These are phyloP conservation scores for Annona squamosa DNA, from an alignment of 164 flowering plant species.

Conservation along the genomic window DNA sequence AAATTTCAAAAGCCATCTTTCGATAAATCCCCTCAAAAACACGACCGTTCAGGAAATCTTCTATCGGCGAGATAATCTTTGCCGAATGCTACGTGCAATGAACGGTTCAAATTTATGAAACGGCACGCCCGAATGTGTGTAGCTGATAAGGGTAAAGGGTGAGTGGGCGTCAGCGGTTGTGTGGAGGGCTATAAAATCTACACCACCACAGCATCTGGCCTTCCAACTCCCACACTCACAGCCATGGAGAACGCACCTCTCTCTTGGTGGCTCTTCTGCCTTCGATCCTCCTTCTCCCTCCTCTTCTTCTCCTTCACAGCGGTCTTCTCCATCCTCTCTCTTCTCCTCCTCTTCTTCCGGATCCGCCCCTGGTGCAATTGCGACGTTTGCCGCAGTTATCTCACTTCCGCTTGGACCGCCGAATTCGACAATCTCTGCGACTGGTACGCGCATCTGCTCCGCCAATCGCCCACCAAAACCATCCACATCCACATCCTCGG, in stretches of 20 bases:
- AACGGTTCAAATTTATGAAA: not conserved
- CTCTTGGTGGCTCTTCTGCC: constrained; percentile 4
- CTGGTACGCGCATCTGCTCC: constrained; percentile 57
- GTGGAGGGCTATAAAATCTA: constrained; percentile 1
- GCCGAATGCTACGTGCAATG: not conserved
- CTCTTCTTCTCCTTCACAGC: constrained; percentile 16
- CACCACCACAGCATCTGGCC: not conserved
- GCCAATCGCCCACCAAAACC: constrained; percentile 44
- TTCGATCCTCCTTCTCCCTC: constrained; percentile 16
- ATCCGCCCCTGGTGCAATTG: constrained; percentile 47
- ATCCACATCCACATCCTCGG: constrained; percentile 54
- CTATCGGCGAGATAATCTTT: not conserved
- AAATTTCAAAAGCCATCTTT: not conserved
- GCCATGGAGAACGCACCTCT: constrained; percentile 11
- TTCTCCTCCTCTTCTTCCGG: constrained; percentile 21
- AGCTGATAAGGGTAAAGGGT: not conserved
- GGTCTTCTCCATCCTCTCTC: constrained; percentile 24
- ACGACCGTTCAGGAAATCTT: not conserved
- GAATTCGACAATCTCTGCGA: constrained; percentile 54
- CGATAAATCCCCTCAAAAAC: not conserved
- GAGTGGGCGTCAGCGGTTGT: not conserved
- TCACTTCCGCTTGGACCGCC: constrained; percentile 34
- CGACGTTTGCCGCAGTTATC: constrained; percentile 36
- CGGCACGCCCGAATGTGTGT: not conserved
- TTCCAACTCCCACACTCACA: not conserved